These are phyloP conservation scores for Alnus rubra DNA, from an alignment of 306 rosid genomes.

Conservation along the genomic window DNA sequence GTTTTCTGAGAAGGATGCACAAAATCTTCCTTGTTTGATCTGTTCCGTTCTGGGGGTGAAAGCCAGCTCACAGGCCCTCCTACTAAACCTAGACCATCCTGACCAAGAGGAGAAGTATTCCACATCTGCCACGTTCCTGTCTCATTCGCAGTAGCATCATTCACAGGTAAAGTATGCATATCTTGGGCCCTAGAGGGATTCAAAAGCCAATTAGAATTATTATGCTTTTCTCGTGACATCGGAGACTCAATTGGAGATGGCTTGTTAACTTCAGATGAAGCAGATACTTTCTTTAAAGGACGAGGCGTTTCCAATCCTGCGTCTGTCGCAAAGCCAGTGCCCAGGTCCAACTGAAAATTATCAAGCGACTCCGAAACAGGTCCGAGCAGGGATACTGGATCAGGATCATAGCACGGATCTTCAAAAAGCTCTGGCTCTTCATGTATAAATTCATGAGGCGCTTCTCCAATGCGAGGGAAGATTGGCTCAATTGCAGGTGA, in stretches of 20 bases:
- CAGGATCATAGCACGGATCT: slow-evolving; percentile 93
- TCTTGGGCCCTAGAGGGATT: slow-evolving; percentile 50
- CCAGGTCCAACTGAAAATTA: slow-evolving; percentile 82
- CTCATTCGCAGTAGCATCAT: slow-evolving; percentile 56
- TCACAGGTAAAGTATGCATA: slow-evolving; percentile 46
- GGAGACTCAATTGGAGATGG: slow-evolving; percentile 97
- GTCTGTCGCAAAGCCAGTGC: slow-evolving; percentile 59
- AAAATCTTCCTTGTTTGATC: slow-evolving; percentile 67
- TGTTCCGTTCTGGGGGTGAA: slow-evolving; percentile 57
- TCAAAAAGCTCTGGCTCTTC: slow-evolving; percentile 93
- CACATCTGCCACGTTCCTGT: slow-evolving; percentile 98
- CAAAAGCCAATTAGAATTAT: slow-evolving; percentile 52
- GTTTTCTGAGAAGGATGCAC: slow-evolving; percentile 75
- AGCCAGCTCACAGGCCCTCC: slow-evolving; percentile 90
- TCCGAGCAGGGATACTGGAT: slow-evolving; percentile 84
- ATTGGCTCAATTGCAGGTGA: slow-evolving; percentile 77
- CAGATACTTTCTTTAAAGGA: slow-evolving; percentile 53
- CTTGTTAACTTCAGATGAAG: slow-evolving; percentile 67
- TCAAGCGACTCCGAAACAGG: slow-evolving; percentile 97
- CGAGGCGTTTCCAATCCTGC: slow-evolving; percentile 54
- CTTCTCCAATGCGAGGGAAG: slow-evolving; percentile 61
- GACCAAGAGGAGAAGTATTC: slow-evolving; percentile 84
- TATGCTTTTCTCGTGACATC: slow-evolving; percentile 80
- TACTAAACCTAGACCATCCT: slow-evolving; percentile 85
- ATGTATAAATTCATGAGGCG: slow-evolving; percentile 49